Base-by-base conservation (phyloP, 1,284 basidiomycete species). In the Pyrrhoderma noxium region DNA sequence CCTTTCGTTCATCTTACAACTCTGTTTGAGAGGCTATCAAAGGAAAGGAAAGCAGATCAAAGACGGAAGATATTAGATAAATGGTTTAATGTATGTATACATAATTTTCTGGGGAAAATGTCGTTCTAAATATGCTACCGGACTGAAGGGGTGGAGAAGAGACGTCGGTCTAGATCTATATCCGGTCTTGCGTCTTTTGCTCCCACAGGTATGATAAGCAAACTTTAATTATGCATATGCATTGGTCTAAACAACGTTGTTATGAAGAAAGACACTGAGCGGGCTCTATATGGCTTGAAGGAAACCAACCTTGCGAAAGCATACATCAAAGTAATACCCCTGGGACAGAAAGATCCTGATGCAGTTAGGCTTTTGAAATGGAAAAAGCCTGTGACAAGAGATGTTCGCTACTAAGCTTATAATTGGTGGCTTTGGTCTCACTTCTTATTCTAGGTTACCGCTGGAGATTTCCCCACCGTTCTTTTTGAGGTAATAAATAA, bases 251-350 rank as follows among this genome's bases (percentile, higher is more conserved):
- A 39, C 22, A 2, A 16, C 51, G 8, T 44, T 35, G 19, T 18
- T 41, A 4, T 18, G 3, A 40, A 96, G 92, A 88, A 91, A 77
- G 93, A 97, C 64, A 77, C 86, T 34, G 90, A 95, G 58, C 80
- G 93, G 46, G 78, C 89, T 0, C 83, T 92, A 0, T 97, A 96
- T 66, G 89, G 89, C 8, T 66, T 95, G 57, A 96, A 96, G 65
- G 94, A 97, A 69, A 86, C 87, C 66, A 88, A 87, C 61, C 70
- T 97, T 2, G 92, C 92, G 2, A 93, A 91, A 66, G 82, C 80
- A 8, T 94, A 93, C 63, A 90, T 93, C 67, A 85, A 88, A 56
- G 75, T 93, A 0, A 86, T 97, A 37, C 89, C 89, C 0, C 71
- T 97, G 1, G 81, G 85, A 45, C 76, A 70, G 62, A 81, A 82